Base-by-base conservation (phyloP, 2,329 filamentous ascomycete species). In the Hymenoscyphus fructigenus region DNA sequence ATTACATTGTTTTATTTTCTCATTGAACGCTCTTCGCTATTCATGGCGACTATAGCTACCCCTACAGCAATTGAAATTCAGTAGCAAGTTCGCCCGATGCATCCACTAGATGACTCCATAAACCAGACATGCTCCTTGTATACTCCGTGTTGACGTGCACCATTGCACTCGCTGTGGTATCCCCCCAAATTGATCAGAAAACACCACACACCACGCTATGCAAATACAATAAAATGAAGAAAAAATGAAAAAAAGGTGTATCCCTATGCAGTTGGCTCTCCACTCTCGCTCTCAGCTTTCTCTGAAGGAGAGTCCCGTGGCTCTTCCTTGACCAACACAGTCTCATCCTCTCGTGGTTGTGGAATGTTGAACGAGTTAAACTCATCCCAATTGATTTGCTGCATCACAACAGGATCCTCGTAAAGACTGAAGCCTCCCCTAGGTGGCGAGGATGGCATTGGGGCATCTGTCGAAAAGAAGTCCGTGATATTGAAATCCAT, bases 371-470 rank as follows among this genome's bases (percentile, higher is more conserved):
- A 69, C 17, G 62, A 50, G n/a, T 66, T 63, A 44, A 73, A 72
- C 38, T 74, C 70, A 36, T 68, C 68, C 72, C 72, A 74, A 60
- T 72, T 62, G 10, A 74, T 69, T 38, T 70, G 65, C 2, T 67
- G 56, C 61, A 72, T 69, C 12, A 65, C 59, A 32, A 68, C 60
- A 1, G 71, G 67, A 59, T 75, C 74, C 63, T 74, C 73, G 57
- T 75, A 75, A 6, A 73, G 60, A 50, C 70, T 69, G 62, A 80
- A 79, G 60, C 75, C 72, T 53, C 20, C 47, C 14, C 73, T 71
- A 32, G 80, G 80, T 26, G 80, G 79, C 28, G 78, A 80, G 66
- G 78, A 80, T 41, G 79, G 80, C 79, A 82, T 81, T 5, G 77
- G 76, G 47, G 75, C 73, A 71, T 80, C 79, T 0, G 79, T 79